Conservation (phyloP, 2,329 filamentous ascomycete species). For the Dothideomycetes sp. region DNA sequence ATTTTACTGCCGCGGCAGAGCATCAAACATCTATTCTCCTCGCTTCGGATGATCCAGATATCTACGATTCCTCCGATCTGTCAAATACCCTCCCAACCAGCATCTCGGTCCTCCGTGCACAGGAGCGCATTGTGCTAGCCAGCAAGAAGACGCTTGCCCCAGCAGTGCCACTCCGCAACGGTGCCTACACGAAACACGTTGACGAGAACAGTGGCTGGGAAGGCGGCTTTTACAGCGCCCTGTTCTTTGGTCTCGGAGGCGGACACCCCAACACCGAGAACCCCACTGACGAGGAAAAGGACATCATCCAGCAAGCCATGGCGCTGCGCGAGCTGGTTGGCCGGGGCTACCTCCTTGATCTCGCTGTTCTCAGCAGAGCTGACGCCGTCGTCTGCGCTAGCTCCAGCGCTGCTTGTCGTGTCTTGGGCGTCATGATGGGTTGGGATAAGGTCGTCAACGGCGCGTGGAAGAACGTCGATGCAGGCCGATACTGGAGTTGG, state of each 20-base stretch:
- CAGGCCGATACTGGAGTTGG: conserved; percentile 32
- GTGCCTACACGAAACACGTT: conserved; percentile 53
- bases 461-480: conserved; percentile 72
- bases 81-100: conserved; percentile 22
- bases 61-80: conserved; percentile 58
- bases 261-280: conserved; percentile 15
- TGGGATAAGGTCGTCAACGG: conserved; percentile 56
- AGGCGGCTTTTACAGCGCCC: conserved; percentile 70
- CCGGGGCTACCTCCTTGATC: conserved; percentile 70
- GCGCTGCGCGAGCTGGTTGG: conserved; percentile 63
- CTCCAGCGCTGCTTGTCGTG: conserved; percentile 54
- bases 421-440: conserved; percentile 78
- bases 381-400: conserved; percentile 69
- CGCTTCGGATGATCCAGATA: conserved; percentile 71
- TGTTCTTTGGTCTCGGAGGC: conserved; percentile 67
- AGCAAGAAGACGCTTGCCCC: conserved; percentile 43
- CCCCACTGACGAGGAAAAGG: conserved; percentile 7
- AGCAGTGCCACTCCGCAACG: conserved; percentile 19
- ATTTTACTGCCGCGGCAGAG: conserved; percentile 4
- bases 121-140: conserved; percentile 66
- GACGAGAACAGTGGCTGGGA: conserved; percentile 78
- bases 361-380: conserved; percentile 56
- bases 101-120: conserved; percentile 42
- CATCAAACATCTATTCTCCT: conserved; percentile 41
- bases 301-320: conserved; percentile 38